These are phyloP conservation scores for Aspergillus proliferans DNA, from an alignment of 2,329 filamentous ascomycete genomes.

Conservation along the genomic window DNA sequence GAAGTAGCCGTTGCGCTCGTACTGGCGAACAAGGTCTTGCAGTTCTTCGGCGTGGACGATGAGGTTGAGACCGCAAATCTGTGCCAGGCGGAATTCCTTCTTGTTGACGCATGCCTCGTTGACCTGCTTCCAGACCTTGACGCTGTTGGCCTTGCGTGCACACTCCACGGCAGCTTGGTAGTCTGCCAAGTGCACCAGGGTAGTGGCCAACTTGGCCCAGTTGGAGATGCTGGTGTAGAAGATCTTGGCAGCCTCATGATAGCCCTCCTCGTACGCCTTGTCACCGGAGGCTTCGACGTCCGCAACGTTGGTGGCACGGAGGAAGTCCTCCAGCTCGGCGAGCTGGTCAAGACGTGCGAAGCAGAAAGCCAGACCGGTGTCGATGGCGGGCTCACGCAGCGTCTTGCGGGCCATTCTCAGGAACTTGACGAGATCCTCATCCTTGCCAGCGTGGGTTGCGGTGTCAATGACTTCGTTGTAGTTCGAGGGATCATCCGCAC, in stretches of 20 bases:
- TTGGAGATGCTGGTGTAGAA: constrained; percentile 98
- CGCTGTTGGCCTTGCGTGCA: constrained; percentile 96
- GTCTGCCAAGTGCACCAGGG: constrained; percentile 90
- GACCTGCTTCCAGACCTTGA: constrained; percentile 99
- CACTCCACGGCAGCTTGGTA: constrained; percentile 98
- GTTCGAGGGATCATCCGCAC: constrained; percentile 86
- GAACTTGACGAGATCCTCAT: constrained; percentile 94
- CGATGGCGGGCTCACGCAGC: constrained; percentile 83
- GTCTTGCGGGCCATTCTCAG: constrained; percentile 97
- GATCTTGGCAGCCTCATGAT: constrained; percentile 95
- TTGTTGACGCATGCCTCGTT: constrained; percentile 93
- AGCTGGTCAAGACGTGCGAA: constrained; percentile 89
- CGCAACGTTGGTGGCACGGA: constrained; percentile 86
- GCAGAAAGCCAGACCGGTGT: constrained; percentile 89
- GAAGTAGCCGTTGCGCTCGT: constrained; percentile 95
- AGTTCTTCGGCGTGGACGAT: constrained; percentile 97
- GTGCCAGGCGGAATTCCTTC: constrained; percentile 97
- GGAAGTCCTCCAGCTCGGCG: constrained; percentile 89
- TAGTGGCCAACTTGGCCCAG: constrained; percentile 98
- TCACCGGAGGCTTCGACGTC: constrained; percentile 96
- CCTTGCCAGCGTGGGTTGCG: constrained; percentile 90
- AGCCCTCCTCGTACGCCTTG: constrained; percentile 92
- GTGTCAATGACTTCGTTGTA: constrained; percentile 95
- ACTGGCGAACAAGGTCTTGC: constrained; percentile 86
- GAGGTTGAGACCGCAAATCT: constrained; percentile 97